Base-by-base conservation (phyloP, 345 rosid genomes). In the Melastoma malabathricum region DNA sequence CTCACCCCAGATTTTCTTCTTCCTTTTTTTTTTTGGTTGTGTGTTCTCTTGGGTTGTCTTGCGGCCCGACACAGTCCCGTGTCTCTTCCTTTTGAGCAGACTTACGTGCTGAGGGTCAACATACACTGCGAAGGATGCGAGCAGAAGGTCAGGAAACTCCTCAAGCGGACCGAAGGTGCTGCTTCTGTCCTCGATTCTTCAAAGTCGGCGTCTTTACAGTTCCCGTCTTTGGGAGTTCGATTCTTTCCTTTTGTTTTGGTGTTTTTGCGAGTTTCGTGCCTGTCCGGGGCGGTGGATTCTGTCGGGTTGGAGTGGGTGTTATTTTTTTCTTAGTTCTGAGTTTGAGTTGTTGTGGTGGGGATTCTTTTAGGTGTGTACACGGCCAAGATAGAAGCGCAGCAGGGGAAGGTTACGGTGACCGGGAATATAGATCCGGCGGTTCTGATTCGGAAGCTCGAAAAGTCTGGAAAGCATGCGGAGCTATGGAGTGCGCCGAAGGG, bases 101-200 rank as follows among this genome's bases (percentile, higher is more conserved):
- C 87, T 16, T 81, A 79, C 75, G 83, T 84, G 70, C 82, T 92
- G 52, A 82, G 73, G 61, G 95, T 92, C 46, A 84, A 82, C 57
- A 85, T 92, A 41, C 84, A 84, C 74, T 92, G 98, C 59, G 98
- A 84, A 62, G 98, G 97, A 2, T 92, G 98, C 56, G 74, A 76
- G 65, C 71, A 71, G 52, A 92, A 84, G 71, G 78, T 92, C 25
- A 81, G 58, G 86, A 87, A 81, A 59, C 75, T 75, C 23, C 64
- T 92, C 47, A 85, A 70, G 71, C 81, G 81, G 63, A 69, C 76
- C 15, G 93, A 87, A 53, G 98, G 98, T 87, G 44, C 5, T 1
- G 7, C 58, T 58, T 52, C 53, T 44, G 47, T 15, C 3, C 25
- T 34, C 12, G 41, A 34, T 8, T 10, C 41, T 34, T 34, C 41